A percentile compares a stretch with the other conserved stretches of the same genome.
phyloP scores from a whole-genome alignment of 768 basidiomycete genomes.

The Collybia mongolica region DNA sequence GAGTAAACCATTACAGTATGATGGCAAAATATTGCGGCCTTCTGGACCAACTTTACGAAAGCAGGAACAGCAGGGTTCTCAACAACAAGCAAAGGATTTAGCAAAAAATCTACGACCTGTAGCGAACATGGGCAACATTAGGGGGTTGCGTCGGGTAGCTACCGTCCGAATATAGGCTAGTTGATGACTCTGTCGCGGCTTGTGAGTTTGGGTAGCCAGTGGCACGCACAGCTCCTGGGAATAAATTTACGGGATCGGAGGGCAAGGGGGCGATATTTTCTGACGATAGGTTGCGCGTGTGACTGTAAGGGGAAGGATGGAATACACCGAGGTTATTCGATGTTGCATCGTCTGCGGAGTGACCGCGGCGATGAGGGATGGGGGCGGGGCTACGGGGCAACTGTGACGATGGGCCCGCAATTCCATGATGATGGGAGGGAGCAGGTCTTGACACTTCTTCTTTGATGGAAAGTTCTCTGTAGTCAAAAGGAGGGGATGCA shows the following conservation, averaged over 20 bases:
- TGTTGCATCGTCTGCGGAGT: constrained; percentile 12
- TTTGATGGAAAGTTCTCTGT: background rate
- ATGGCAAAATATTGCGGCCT: too few species aligned
- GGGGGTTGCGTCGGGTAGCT: too few species aligned
- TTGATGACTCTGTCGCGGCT: too few species aligned
- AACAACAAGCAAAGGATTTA: too few species aligned
- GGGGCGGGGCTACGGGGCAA: constrained; percentile 7
- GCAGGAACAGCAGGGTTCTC: too few species aligned
- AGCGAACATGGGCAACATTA: too few species aligned
- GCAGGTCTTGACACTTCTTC: background rate
- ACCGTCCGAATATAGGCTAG: too few species aligned
- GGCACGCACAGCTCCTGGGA: constrained; percentile 35
- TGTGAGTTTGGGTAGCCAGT: constrained; percentile 23
- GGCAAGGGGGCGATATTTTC: constrained; percentile 20
- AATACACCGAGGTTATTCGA: constrained; percentile 5
- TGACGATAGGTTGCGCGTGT: constrained; percentile 17
- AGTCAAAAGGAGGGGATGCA: background rate
- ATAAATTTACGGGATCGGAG: constrained; percentile 27
- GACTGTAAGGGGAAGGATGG: constrained; percentile 7
- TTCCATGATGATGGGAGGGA: background rate
- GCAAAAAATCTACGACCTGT: too few species aligned
- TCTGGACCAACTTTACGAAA: too few species aligned
- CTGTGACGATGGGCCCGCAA: constrained; percentile 6
- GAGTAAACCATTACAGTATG: too few species aligned
- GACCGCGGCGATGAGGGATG: constrained; percentile 11